Percentiles rank a stretch among this genome's conserved stretches.
Evolutionary conservation across 257 asterid genomes (phyloP).

Genomic region (Nicotiana tabacum): DNA sequence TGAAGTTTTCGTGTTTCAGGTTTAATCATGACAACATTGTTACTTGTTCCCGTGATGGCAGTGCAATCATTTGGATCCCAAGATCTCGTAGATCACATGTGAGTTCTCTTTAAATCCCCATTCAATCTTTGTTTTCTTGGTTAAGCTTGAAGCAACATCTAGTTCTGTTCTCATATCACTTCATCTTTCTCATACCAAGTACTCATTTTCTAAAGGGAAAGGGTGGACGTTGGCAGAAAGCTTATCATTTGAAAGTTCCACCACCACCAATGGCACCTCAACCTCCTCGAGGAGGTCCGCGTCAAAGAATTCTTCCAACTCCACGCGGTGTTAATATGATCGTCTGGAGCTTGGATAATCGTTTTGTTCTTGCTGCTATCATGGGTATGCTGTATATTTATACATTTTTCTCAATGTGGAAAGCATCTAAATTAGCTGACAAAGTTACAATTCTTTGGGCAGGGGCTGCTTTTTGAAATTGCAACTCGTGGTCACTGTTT

Average conservation of each 20-base stretch:
- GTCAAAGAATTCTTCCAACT: constrained; percentile 95
- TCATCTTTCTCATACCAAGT: background rate
- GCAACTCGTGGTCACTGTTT: background rate
- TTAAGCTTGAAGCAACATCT: background rate
- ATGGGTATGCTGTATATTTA: constrained; percentile 62
- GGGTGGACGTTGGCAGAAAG: constrained; percentile 87
- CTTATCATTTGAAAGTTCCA: constrained; percentile 98
- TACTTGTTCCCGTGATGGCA: constrained; percentile 98
- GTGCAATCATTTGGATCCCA: constrained; percentile 98
- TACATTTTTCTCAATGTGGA: background rate
- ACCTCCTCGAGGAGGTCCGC: constrained; percentile 98
- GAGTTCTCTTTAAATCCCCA: constrained; percentile 22
- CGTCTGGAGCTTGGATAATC: constrained; percentile 97
- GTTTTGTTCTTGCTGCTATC: constrained; percentile 98
- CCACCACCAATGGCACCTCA: constrained; percentile 99
- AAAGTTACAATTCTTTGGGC: background rate
- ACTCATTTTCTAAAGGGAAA: constrained; percentile 54
- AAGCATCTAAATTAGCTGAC: background rate
- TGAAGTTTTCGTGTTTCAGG: constrained; percentile 37
- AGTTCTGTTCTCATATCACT: background rate
- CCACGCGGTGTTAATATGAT: constrained; percentile 99
- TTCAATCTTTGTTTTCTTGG: background rate
- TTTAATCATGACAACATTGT: constrained; percentile 89
- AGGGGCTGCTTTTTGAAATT: background rate
- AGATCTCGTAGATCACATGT: constrained; percentile 96